Evolutionary conservation across 2,329 filamentous ascomycete genomes (phyloP).

Genomic region (Fusarium tuaranense): DNA sequence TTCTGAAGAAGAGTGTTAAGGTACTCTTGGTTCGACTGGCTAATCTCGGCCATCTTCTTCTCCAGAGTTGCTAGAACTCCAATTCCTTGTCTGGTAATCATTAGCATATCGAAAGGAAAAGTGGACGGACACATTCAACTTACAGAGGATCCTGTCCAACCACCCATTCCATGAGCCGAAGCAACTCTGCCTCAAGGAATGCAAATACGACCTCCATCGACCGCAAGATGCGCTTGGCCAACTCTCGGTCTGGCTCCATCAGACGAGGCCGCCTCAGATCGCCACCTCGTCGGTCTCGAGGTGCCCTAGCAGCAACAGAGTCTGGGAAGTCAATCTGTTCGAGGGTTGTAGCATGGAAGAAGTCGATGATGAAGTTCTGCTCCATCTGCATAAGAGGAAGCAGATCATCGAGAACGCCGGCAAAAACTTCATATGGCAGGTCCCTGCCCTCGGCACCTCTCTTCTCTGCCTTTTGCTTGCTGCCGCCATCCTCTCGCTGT

Average conservation of each 20-base stretch:
- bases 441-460: conserved; percentile 72
- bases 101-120: conserved; percentile 20
- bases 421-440: conserved; percentile 84
- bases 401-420: conserved; percentile 82
- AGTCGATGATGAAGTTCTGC: conserved; percentile 97
- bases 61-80: conserved; percentile 87
- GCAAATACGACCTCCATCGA: conserved; percentile 91
- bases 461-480: conserved; percentile 65
- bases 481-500: conserved; percentile 71
- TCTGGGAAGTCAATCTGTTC: conserved; percentile 87
- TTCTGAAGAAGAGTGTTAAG: conserved; percentile 83
- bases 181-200: conserved; percentile 83
- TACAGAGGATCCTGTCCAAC: conserved; percentile 84
- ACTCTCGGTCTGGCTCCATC: conserved; percentile 88
- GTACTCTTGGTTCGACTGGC: conserved; percentile 94
- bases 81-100: conserved; percentile 80
- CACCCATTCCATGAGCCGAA: conserved; percentile 86
- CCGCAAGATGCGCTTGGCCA: conserved; percentile 86
- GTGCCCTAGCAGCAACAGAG: conserved; percentile 73
- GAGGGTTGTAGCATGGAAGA: conserved; percentile 93
- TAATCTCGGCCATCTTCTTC: conserved; percentile 80
- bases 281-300: conserved; percentile 76
- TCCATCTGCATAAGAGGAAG: conserved; percentile 88
- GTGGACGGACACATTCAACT: conserved; percentile 51
- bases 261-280: conserved; percentile 80